Base-by-base conservation (phyloP, 164 flowering plant species). In the Echeveria elegans region DNA sequence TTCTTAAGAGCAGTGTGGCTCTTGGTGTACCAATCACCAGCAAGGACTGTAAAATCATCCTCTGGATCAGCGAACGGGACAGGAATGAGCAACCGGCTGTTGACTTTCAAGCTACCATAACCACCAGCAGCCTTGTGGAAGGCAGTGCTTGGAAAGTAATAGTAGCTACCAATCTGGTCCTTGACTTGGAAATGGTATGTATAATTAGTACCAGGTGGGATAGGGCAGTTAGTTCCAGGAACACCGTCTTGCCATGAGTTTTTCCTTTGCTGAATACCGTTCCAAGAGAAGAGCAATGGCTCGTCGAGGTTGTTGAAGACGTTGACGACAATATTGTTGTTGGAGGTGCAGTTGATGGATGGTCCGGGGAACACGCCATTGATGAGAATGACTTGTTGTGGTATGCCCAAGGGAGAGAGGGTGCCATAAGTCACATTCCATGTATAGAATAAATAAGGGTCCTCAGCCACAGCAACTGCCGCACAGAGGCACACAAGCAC, bases 241-340 rank as follows among this genome's bases (percentile, higher is more conserved):
- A 76, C 69, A 26, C 89, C 92, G 47, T 85, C 90, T 53, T 77
- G 78, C 89, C 89, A 85, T 0, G 89, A 85, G 73, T 82, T 85
- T 75, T 81, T 82, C 79, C 88, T 78, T 0, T 82, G 88, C 47
- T 87, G 88, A 64, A 87, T 71, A 0, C 90, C 93, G 34, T 67
- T 75, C 87, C 86, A 77, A 47, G 81, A 76, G 8, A 84, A 5
- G 24, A 84, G 84, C 64, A 86, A 75, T 9, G 90, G 90, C 76
- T 86, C 86, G 45, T 84, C 86, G 10, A 86, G 82, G 2, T 81
- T 52, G 67, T 86, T 86, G 76, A 81, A 78, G 52, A 86, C 82
- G 45, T 84, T 86, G 66, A 86, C 34, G 26, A 79, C 77, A n/a
- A 86, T 38, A 77, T 81, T 84, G 77, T 84, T 81, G 75, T 86